Base-by-base conservation (phyloP, 306 rosid species). In the Hippophae gyantsensis region DNA sequence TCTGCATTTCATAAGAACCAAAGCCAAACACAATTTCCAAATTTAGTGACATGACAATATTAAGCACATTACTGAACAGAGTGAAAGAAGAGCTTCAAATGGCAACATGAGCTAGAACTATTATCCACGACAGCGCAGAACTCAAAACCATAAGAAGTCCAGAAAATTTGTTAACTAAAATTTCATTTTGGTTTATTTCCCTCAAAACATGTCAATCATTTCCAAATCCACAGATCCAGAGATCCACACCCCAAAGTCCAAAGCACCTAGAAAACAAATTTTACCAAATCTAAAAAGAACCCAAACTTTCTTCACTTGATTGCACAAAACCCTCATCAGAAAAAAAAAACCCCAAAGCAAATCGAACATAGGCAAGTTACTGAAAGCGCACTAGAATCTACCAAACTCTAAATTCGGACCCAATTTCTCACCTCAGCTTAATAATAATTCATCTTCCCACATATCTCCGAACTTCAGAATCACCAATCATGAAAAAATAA, bases 371-470 rank as follows among this genome's bases (percentile, higher is more conserved):
- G 9, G 12, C 48, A 46, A 49, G 38, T 54, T 27, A 52, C 70
- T 46, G 68, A 57, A n/a, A 69, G 13, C 52, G 43, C n/a, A 62
- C 54, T 55, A 68, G 64, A 80, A 78, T 78, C 71, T 7, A 62
- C 26, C 9, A 32, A 75, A 26, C 59, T 43, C 14, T 53, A 72
- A 78, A 60, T 2, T 50, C 44, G 54, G 57, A 65, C 48, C 68
- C 57, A 60, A 74, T 41, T 69, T 56, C 59, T 65, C 56, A 78
- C 76, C 85, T 64, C 43, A 67, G 79, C 60, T 58, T 48, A 64
- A 43, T 48, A 64, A 43, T 14, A 64, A 68, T 11, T 65, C 69
- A 48, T 5, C 57, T 63, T 61, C 68, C 40, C 9, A 49, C 68
- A 57, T 51, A 58, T 61, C 18, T 50, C 61, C 14, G 52, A 72